Conservation (phyloP, 2,329 filamentous ascomycete species). For the Aspergillus oerlinghausenensis region DNA sequence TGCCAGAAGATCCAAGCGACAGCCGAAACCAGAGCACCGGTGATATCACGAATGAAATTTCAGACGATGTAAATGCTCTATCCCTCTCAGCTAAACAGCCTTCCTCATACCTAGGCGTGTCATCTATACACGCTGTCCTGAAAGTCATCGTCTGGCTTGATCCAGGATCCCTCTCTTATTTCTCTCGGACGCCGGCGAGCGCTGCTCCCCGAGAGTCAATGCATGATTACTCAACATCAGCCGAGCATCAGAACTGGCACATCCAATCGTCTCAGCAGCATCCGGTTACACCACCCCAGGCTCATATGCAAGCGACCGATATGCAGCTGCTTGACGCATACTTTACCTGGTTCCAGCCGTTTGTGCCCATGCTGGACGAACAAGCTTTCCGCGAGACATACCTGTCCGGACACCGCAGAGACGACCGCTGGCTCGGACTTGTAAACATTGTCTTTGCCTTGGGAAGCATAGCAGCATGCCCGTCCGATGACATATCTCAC, state of each 20-base stretch:
- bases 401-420: constrained; percentile 57
- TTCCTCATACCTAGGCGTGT: constrained; percentile 66
- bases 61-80: constrained; percentile 67
- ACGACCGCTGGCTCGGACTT: constrained; percentile 66
- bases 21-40: constrained; percentile 45
- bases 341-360: constrained; percentile 67
- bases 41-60: constrained; percentile 58
- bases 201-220: constrained; percentile 10
- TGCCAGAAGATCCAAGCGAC: constrained; percentile 58
- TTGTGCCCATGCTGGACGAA: constrained; percentile 71
- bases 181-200: constrained; percentile 38
- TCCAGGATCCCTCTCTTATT: constrained; percentile 46
- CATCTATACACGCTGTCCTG: constrained; percentile 69
- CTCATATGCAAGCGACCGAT: constrained; percentile 56
- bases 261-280: constrained; percentile 29
- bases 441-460: constrained; percentile 74
- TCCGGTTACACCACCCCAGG: constrained; percentile 44
- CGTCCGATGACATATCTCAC: constrained; percentile 59
- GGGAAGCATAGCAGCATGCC: constrained; percentile 65
- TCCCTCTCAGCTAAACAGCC: constrained; percentile 58
- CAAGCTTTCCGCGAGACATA: constrained; percentile 64
- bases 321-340: constrained; percentile 70
- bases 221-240: constrained; percentile 16
- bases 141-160: constrained; percentile 62
- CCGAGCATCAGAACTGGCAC: constrained; percentile 19